A percentile compares a stretch with the other conserved stretches of the same genome.
Conservation (phyloP, 108 stramenopile species). For the Mayamaea pseudoterrestris region DNA sequence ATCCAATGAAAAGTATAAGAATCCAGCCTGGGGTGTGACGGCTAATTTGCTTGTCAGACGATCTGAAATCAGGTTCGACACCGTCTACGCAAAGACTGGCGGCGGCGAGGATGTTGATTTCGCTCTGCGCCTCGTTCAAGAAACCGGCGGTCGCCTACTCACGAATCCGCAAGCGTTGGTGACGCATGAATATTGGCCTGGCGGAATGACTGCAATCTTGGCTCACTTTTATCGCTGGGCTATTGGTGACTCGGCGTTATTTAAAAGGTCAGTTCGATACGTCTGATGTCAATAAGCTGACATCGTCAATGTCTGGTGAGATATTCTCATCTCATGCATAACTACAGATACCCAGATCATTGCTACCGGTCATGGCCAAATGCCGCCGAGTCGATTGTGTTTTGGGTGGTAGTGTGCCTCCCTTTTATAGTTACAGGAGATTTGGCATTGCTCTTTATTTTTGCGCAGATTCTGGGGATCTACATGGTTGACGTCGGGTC, state of each 20-base stretch:
- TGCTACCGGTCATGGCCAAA: slow-evolving; percentile 32
- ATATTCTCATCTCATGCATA: too few species aligned
- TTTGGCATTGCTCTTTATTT: slow-evolving; percentile 3
- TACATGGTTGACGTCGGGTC: slow-evolving; percentile 2
- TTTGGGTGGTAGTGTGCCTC: background rate
- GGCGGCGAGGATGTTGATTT: slow-evolving; percentile 56
- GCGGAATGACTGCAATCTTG: slow-evolving; percentile 9
- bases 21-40: slow-evolving; percentile 54
- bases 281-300: too few species aligned
- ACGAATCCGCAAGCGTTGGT: slow-evolving; percentile 19
- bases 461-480: slow-evolving; percentile 4
- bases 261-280: too few species aligned
- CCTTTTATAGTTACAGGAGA: background rate
- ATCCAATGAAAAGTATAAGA: background rate
- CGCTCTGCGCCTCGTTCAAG: slow-evolving; percentile 10
- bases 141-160: slow-evolving; percentile 7
- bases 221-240: slow-evolving; percentile 39
- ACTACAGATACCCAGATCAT: slow-evolving; percentile 24
- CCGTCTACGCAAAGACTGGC: slow-evolving; percentile 39
- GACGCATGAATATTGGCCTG: slow-evolving; percentile 29
- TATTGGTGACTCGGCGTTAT: slow-evolving; percentile 30
- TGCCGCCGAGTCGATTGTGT: slow-evolving; percentile 14
- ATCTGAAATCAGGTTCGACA: slow-evolving; percentile 22
- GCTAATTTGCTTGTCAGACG: slow-evolving; percentile 39
- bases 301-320: too few species aligned